Evolutionary conservation across 176 grass and related monocot genomes (phyloP).

Genomic region (Canna indica): DNA sequence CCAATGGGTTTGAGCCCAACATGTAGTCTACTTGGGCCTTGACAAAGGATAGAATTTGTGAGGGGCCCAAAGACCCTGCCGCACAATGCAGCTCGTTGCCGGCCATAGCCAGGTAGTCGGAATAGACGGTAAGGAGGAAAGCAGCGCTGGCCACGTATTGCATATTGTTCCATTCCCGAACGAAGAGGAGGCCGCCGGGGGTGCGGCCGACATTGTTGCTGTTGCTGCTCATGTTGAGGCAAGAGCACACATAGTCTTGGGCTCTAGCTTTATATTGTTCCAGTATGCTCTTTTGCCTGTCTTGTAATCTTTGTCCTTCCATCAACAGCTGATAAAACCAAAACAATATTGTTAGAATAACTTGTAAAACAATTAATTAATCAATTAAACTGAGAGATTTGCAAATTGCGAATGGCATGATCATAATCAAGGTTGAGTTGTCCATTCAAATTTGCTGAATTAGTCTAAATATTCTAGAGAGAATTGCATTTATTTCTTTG

Average conservation of each 20-base stretch:
- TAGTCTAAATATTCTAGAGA: too few relatives aligned
- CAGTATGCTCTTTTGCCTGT: background rate
- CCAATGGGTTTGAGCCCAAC: background rate
- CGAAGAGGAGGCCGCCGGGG: slow-evolving; percentile 10
- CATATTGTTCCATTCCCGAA: slow-evolving; percentile 16
- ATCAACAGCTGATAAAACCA: background rate
- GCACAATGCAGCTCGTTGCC: background rate
- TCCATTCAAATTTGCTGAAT: too few relatives aligned
- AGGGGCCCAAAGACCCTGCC: background rate
- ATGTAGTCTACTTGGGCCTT: slow-evolving; percentile 9
- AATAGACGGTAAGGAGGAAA: slow-evolving; percentile 9
- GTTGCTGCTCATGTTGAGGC: slow-evolving; percentile 7
- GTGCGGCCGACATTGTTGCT: slow-evolving; percentile 5
- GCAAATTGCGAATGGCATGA: background rate
- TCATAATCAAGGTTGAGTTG: too few relatives aligned
- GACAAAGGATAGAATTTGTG: background rate
- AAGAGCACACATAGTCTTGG: slow-evolving; percentile 3
- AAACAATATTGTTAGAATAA: too few relatives aligned
- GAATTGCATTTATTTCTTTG: too few relatives aligned
- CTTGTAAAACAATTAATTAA: too few relatives aligned
- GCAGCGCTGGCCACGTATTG: slow-evolving; percentile 5
- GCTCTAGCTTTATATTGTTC: background rate
- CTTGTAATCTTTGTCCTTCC: background rate
- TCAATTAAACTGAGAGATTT: too few relatives aligned
- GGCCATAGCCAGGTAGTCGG: background rate